A percentile compares a stretch with the other conserved stretches of the same genome.
These are phyloP conservation scores for Lyophyllum semitale DNA, from an alignment of 768 basidiomycete species.

Conservation along the genomic window DNA sequence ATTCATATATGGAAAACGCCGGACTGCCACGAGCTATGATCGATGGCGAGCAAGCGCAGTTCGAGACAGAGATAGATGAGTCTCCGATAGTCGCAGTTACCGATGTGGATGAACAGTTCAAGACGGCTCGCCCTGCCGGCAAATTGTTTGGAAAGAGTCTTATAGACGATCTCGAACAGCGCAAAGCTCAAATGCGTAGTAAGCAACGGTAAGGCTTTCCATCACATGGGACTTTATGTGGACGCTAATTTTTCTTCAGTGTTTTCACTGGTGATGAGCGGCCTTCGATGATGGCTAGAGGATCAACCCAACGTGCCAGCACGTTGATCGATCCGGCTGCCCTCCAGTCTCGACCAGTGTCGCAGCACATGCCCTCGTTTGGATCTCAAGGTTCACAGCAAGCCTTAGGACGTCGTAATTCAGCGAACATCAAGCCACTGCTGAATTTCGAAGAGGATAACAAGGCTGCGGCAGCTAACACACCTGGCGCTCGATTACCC, in stretches of 20 bases:
- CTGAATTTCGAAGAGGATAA: conserved; percentile 63
- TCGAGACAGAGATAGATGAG: conserved; percentile 44
- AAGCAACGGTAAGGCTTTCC: conserved; percentile 69
- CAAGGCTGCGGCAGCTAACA: conserved; percentile 28
- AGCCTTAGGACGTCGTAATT: conserved; percentile 47
- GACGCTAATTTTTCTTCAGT: conserved; percentile 37
- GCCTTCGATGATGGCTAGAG: conserved; percentile 91
- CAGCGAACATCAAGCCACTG: conserved; percentile 61
- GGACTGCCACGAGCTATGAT: conserved; percentile 69
- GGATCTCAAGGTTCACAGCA: conserved; percentile 37
- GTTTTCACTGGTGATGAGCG: conserved; percentile 87
- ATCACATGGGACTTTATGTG: not conserved
- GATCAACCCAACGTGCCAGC: conserved; percentile 50
- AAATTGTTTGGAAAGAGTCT: conserved; percentile 86
- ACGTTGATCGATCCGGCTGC: conserved; percentile 76
- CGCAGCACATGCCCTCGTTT: conserved; percentile 46
- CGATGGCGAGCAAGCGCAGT: conserved; percentile 78
- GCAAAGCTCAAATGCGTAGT: conserved; percentile 80
- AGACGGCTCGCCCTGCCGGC: conserved; percentile 62
- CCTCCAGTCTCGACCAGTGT: conserved; percentile 49
- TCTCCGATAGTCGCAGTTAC: conserved; percentile 23
- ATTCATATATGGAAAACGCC: conserved; percentile 54
- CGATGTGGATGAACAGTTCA: conserved; percentile 31
- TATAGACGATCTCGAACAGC: conserved; percentile 84
- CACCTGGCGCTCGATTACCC: conserved; percentile 27